Evolutionary conservation across 192 early-diverging fungal species (phyloP).

Genomic region (Entomortierella lignicola): DNA sequence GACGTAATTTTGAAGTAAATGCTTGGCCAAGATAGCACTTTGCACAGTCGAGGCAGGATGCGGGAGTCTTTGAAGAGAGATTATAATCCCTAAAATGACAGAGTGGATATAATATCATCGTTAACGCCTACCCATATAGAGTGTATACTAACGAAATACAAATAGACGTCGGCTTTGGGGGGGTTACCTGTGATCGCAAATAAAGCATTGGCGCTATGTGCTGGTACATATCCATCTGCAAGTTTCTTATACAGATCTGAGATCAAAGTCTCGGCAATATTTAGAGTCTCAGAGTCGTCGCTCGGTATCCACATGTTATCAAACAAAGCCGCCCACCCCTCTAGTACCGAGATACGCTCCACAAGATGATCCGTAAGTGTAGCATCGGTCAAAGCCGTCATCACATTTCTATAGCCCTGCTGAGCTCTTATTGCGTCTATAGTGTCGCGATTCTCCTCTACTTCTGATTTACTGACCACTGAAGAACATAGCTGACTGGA

Average conservation of each 20-base stretch:
- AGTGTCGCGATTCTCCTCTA: constrained; percentile 6
- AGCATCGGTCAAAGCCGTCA: constrained; percentile 61
- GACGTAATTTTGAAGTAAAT: constrained; percentile 44
- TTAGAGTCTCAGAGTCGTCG: constrained; percentile 30
- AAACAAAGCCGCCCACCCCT: constrained; percentile 62
- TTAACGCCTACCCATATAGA: no score
- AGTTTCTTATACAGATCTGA: constrained; percentile 51
- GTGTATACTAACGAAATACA: no score
- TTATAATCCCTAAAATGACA: constrained; percentile 11
- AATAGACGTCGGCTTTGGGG: no score
- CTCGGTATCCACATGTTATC: constrained; percentile 37
- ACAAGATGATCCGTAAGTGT: constrained; percentile 64
- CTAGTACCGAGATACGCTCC: constrained; percentile 52
- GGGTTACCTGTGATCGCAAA: constrained; percentile 59
- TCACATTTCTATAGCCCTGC: constrained; percentile 59
- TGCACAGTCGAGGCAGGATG: constrained; percentile 42
- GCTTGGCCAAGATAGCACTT: constrained; percentile 34
- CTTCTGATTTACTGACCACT: background rate
- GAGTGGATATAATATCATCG: background rate
- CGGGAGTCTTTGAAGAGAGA: constrained; percentile 33
- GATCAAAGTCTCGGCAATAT: constrained; percentile 39
- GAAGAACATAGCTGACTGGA: constrained; percentile 43
- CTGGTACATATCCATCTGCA: constrained; percentile 50
- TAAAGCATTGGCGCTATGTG: constrained; percentile 49
- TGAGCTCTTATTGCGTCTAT: constrained; percentile 20